Evolutionary conservation across 192 early-diverging fungal genomes (phyloP), one percentile per base, ranked within the genome.

Genomic region (Backusella mclennaniae): DNA sequence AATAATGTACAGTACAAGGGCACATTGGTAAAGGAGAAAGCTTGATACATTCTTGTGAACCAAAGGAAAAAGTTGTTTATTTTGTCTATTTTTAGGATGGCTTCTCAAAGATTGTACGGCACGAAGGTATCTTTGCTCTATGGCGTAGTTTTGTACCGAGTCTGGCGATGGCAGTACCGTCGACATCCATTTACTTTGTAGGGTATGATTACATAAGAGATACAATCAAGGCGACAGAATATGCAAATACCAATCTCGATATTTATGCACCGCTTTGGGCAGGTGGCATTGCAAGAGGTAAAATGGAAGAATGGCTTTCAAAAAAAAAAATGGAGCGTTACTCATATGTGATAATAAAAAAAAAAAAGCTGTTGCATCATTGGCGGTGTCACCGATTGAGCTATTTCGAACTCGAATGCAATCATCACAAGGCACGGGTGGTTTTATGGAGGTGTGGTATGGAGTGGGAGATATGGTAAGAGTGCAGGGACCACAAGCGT

Each of bases 351-450:
- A 4, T n/a, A n/a, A n/a, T n/a, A n/a, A 26, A 26, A 26, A 26
- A 21, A 12, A 21, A 26, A 67, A 36, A 93, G 92, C 93, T 6
- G 76, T 89, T 46, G 90, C 96, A 6, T 95, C 90, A 17, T 86
- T 92, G 2, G 82, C 90, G 0, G 93, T 97, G 19, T 96, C 97
- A 17, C 97, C 97, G 0, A 53, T 98, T 4, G 97, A 99, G 75
- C 85, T 99, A 35, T 89, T 99, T 73, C 88, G 96, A 56, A 99
- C 97, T 6, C 87, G 96, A 31, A 92, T 97, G 92, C 97, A 99
- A 84, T 87, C 93, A 26, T 84, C 88, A 12, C 83, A 89, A 71
- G 87, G 85, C 12, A 82, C 81, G 0, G 85, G 91, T 56, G 89
- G 90, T 26, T 86, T 96, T 26, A 59, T 63, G 70, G 76, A 46